These are phyloP conservation scores for Suillus plorans DNA, from an alignment of 768 basidiomycete species.

Conservation along the genomic window DNA sequence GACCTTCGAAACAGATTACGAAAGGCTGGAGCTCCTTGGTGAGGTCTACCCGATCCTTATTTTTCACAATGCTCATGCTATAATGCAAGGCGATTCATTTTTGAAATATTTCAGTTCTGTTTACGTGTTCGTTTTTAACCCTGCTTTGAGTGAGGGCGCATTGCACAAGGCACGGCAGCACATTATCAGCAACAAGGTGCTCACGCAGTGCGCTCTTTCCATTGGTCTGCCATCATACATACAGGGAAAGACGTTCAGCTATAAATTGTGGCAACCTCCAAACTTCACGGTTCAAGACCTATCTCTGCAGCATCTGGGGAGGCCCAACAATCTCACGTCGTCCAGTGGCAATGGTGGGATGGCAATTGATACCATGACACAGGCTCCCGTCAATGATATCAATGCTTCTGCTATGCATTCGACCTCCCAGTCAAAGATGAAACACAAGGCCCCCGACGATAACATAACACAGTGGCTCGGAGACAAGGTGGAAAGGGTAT, in stretches of 20 bases:
- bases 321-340: neutral
- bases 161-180: slow-evolving; percentile 65
- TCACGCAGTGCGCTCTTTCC: slow-evolving; percentile 54
- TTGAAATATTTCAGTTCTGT: slow-evolving; percentile 77
- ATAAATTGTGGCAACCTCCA: slow-evolving; percentile 66
- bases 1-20: slow-evolving; percentile 73
- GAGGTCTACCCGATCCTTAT: slow-evolving; percentile 14
- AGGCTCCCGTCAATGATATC: neutral
- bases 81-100: slow-evolving; percentile 68
- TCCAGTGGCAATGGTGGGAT: neutral
- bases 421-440: slow-evolving; percentile 17
- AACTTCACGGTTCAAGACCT: slow-evolving; percentile 31
- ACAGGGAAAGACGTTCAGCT: slow-evolving; percentile 66
- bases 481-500: slow-evolving; percentile 59
- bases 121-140: slow-evolving; percentile 71
- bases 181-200: slow-evolving; percentile 72
- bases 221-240: slow-evolving; percentile 71
- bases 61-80: neutral
- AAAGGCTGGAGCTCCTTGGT: slow-evolving; percentile 85
- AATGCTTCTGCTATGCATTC: too few relatives aligned
- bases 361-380: neutral
- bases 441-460: slow-evolving; percentile 43
- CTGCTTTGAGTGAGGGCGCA: slow-evolving; percentile 61
- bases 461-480: slow-evolving; percentile 58
- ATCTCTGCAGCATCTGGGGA: neutral